Conservation (phyloP, 1,284 basidiomycete genomes). For the Cystobasidiaceae sp. region DNA sequence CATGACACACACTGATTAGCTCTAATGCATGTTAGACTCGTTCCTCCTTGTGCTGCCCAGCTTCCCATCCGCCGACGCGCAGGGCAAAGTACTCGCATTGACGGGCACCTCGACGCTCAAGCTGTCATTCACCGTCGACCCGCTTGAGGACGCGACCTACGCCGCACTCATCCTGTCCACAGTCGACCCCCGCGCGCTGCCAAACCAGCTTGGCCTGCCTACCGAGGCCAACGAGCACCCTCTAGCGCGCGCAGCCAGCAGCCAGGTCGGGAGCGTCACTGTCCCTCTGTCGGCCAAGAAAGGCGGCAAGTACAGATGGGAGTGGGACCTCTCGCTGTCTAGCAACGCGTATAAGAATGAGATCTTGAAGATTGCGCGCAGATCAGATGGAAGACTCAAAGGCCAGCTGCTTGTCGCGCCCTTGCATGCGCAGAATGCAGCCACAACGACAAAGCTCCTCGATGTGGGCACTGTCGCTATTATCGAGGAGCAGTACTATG, state of each 20-base stretch:
- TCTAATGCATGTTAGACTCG: too few species aligned
- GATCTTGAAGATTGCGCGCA: constrained; percentile 6
- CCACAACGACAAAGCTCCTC: background rate
- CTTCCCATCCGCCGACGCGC: constrained; percentile 11
- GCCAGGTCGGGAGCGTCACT: constrained; percentile 6
- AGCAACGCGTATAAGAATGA: constrained; percentile 1
- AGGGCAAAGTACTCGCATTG: background rate
- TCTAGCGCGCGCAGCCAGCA: constrained; percentile 11
- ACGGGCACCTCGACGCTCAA: constrained; percentile 17
- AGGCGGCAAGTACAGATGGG: constrained; percentile 25
- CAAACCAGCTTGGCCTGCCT: background rate
- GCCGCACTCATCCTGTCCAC: constrained; percentile 14
- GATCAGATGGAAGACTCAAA: constrained; percentile 3
- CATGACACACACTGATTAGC: too few species aligned
- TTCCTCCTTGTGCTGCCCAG: too few species aligned
- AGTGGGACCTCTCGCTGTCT: constrained; percentile 21
- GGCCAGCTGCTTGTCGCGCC: constrained; percentile 5
- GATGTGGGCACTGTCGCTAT: constrained; percentile 16
- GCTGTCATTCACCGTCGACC: constrained; percentile 2
- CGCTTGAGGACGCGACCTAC: background rate
- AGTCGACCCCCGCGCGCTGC: background rate
- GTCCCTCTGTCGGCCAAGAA: constrained; percentile 19
- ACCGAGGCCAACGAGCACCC: background rate
- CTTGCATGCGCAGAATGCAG: background rate
- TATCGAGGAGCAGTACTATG: constrained; percentile 14